Percentiles rank a stretch among this genome's conserved stretches.
These are phyloP conservation scores for Suhomyces ambrosiae DNA, from an alignment of 1,139 yeast species.

Conservation along the genomic window DNA sequence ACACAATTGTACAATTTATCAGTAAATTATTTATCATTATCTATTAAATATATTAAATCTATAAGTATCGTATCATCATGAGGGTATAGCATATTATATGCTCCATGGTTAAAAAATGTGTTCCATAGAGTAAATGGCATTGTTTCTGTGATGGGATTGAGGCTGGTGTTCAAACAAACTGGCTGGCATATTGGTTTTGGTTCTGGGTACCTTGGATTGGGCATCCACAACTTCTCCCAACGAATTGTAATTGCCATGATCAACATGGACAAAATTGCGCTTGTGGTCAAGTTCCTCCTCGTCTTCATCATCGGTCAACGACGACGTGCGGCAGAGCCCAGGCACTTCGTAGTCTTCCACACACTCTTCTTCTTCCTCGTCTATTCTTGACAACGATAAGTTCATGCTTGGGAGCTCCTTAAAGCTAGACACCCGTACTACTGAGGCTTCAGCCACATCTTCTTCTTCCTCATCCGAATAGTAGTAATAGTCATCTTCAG, in stretches of 20 bases:
- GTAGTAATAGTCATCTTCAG: conserved; percentile 32
- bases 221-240: conserved; percentile 1
- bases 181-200: conserved; percentile 1
- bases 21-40: conserved; percentile 4
- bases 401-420: conserved; percentile 29
- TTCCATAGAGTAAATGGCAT: conserved; percentile 28
- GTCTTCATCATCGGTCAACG: conserved; percentile 32
- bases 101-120: conserved; percentile 20
- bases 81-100: background rate
- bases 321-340: conserved; percentile 26
- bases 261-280: conserved; percentile 5
- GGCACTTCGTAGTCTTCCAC: conserved; percentile 22
- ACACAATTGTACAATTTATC: too few relatives aligned
- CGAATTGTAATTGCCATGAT: conserved; percentile 6
- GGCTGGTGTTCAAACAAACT: conserved; percentile 11
- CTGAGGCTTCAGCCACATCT: conserved; percentile 4
- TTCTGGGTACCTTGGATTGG: conserved; percentile 4
- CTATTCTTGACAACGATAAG: conserved; percentile 23
- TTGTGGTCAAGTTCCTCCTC: conserved; percentile 17
- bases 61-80: conserved; percentile 7
- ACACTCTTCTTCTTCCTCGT: conserved; percentile 29
- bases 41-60: conserved; percentile 3
- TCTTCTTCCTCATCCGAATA: conserved; percentile 26
- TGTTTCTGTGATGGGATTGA: conserved; percentile 18
- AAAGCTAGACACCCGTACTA: conserved; percentile 12